Conservation (phyloP, 495 filamentous ascomycete genomes). For the Penicillium arizonense region DNA sequence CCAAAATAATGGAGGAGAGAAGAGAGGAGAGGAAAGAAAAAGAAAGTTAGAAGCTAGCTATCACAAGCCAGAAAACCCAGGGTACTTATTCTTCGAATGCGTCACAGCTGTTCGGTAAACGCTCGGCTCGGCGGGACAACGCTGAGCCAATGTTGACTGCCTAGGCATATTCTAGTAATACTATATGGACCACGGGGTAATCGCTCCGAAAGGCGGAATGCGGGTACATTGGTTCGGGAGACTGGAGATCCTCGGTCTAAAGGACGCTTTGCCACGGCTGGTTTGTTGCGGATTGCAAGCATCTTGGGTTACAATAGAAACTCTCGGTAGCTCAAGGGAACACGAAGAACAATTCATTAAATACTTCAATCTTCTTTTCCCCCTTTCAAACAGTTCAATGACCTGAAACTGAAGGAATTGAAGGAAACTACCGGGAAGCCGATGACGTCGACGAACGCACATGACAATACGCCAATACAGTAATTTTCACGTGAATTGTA, state of each 20-base stretch:
- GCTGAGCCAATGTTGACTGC: constrained; percentile 13
- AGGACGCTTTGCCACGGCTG: constrained; percentile 20
- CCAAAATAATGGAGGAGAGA: background rate
- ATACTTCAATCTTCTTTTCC: background rate
- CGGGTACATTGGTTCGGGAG: constrained; percentile 39
- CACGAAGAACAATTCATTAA: background rate
- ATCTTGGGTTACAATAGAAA: background rate
- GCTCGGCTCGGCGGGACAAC: constrained; percentile 45
- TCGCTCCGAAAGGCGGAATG: constrained; percentile 27
- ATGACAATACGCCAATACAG: constrained; percentile 26
- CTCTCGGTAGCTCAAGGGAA: constrained; percentile 15
- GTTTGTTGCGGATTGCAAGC: background rate
- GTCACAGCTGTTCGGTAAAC: constrained; percentile 44
- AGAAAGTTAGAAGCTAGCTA: constrained; percentile 10
- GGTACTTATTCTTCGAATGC: constrained; percentile 39
- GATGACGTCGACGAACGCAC: constrained; percentile 37
- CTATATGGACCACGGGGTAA: constrained; percentile 29
- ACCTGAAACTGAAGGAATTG: background rate
- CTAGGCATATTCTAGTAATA: constrained; percentile 14
- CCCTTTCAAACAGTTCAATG: background rate
- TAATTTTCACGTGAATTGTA: constrained; percentile 23
- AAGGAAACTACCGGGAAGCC: background rate
- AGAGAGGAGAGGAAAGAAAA: constrained; percentile 17
- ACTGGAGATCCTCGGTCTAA: constrained; percentile 46
- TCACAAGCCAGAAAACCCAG: constrained; percentile 36